These are phyloP conservation scores for Aurantiochytrium sp. DNA, from an alignment of 108 stramenopile species.

Conservation along the genomic window DNA sequence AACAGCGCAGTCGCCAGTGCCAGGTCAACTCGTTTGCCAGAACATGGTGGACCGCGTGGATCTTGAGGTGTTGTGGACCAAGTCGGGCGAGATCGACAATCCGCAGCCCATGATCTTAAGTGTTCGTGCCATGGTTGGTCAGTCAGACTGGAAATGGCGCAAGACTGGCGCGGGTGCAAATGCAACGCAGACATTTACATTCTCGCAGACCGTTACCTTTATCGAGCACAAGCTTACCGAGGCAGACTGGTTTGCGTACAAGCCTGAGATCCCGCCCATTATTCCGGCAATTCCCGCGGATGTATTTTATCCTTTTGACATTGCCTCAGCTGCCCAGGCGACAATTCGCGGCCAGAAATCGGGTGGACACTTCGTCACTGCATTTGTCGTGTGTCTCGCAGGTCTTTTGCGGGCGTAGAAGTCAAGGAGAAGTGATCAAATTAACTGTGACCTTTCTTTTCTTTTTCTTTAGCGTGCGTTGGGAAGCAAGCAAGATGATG, in stretches of 20 bases:
- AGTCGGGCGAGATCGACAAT: background rate
- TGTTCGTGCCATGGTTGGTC: background rate
- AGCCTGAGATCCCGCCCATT: background rate
- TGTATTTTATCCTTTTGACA: constrained; percentile 5
- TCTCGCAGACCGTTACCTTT: background rate
- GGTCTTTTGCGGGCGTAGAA: background rate
- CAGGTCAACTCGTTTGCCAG: background rate
- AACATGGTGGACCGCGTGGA: constrained; percentile 11
- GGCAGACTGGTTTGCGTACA: background rate
- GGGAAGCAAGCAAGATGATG: no score
- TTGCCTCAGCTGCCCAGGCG: background rate
- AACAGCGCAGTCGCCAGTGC: background rate
- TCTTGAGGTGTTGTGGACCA: background rate
- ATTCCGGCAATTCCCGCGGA: background rate
- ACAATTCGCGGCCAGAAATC: background rate
- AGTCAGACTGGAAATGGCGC: background rate
- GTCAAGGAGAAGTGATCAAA: no score
- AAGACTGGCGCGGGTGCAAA: background rate
- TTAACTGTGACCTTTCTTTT: no score
- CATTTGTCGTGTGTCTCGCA: background rate
- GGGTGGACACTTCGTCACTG: background rate
- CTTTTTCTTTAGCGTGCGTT: no score
- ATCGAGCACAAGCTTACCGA: background rate
- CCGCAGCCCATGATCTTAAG: constrained; percentile 3
- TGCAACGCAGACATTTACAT: background rate